phyloP scores from a whole-genome alignment of 139 green algal species.

The Tetradesmus obliquus region DNA sequence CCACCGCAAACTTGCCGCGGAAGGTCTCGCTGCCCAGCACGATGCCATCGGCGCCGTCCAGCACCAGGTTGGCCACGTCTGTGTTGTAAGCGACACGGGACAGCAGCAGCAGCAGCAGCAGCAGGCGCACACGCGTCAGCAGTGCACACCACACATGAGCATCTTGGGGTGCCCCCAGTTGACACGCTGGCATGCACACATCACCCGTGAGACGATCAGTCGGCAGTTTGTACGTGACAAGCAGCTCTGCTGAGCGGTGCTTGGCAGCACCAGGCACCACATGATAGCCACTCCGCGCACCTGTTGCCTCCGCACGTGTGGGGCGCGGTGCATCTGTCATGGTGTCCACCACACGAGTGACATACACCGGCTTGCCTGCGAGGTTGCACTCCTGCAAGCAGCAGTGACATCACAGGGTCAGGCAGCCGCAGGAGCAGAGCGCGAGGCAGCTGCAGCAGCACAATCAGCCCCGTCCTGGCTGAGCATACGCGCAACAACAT shows the following conservation, averaged over 20 bases:
- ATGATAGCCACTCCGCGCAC: background rate
- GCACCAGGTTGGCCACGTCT: conserved; percentile 95
- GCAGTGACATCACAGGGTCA: background rate
- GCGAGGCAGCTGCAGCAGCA: too few species aligned
- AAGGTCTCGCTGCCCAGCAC: conserved; percentile 92
- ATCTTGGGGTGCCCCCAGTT: too few species aligned
- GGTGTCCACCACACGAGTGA: conserved; percentile 93
- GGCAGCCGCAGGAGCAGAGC: background rate
- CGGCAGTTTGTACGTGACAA: too few species aligned
- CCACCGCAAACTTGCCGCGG: conserved; percentile 71
- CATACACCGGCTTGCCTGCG: conserved; percentile 85
- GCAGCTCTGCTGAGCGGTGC: too few species aligned
- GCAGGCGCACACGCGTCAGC: background rate
- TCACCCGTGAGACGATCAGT: too few species aligned
- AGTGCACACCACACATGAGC: background rate
- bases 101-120: background rate
- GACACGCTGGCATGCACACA: too few species aligned
- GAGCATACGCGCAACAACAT: too few species aligned
- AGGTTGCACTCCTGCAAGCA: conserved; percentile 68
- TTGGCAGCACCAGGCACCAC: too few species aligned
- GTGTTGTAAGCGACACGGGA: conserved; percentile 60
- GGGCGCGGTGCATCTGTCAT: conserved; percentile 75
- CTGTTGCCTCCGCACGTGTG: conserved; percentile 46
- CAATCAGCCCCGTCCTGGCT: too few species aligned
- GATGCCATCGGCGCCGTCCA: conserved; percentile 84